Base-by-base conservation (phyloP, 208 protist species). In the Porcisia hertigi region DNA sequence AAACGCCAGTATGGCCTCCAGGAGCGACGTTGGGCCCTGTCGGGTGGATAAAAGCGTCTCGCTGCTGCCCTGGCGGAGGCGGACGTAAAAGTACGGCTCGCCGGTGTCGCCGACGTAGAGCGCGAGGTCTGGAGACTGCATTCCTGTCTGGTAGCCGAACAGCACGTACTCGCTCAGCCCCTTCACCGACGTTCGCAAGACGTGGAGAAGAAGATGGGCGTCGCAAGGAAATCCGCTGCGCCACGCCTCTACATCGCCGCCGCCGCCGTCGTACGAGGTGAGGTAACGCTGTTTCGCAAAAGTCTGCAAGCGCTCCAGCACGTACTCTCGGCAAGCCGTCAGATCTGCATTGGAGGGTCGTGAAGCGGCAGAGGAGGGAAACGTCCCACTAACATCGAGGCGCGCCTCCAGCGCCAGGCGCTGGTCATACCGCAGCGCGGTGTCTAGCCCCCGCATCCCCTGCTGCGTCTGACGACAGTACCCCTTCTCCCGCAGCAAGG, bases 21-120 rank as follows among this genome's bases (percentile, higher is more conserved):
- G 92, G 23, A 96, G 78, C 45, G 92, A 94, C 39, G 87, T 74
- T 41, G 70, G 39, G 2, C 92, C 92, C 6, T 83, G 86, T 25
- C 82, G 82, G n/a, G 88, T 88, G 41, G 82, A 85, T 18, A 88
- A 72, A 23, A 85, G 76, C 36, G 81, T 76, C 62, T 73, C 65
- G 49, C 63, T 76, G 77, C 77, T 77, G 72, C 72, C 71, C 49
- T 77, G 77, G 45, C 86, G 80, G 57, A 93, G 83, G 34, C 87
- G 84, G 30, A 96, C 87, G 76, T 94, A 94, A 67, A 93, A 96
- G 81, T 96, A 96, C 30, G 92, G 92, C 69, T 87, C 89, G 6
- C 90, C 90, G 18, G 84, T 92, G 76, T 92, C 88, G 20, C 92
- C 92, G n/a, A 94, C 82, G 64, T 81, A 87, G 18, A 96, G 73